Conservation (phyloP, 2,329 filamentous ascomycete genomes). For the Magnaporthales sp. region DNA sequence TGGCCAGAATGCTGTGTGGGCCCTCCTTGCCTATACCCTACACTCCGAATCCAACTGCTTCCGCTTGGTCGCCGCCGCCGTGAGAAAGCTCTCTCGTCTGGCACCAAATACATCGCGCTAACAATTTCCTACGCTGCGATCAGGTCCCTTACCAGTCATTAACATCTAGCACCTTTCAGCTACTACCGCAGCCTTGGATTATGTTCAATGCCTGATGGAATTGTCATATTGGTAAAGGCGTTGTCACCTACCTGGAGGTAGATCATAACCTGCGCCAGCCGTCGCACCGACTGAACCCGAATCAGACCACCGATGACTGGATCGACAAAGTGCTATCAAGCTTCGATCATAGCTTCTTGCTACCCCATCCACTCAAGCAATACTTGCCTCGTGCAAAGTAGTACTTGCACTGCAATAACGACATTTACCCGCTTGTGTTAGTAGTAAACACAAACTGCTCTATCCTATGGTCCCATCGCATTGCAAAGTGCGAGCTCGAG, state of each 20-base stretch:
- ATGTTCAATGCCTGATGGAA: background rate
- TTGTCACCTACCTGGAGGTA: background rate
- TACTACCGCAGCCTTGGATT: background rate
- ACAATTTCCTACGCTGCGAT: background rate
- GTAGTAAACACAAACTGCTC: background rate
- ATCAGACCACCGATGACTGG: background rate
- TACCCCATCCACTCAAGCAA: background rate
- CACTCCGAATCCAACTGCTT: background rate
- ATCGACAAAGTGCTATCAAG: background rate
- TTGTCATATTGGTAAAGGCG: background rate
- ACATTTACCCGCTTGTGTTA: background rate
- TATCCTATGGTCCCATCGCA: background rate
- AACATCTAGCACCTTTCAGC: background rate
- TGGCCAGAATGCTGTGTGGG: background rate
- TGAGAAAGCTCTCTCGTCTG: background rate
- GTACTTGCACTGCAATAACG: background rate
- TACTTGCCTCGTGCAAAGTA: background rate
- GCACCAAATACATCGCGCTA: background rate
- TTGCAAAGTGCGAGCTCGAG: background rate
- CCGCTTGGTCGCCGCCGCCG: background rate
- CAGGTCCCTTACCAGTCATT: background rate
- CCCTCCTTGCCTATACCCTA: background rate
- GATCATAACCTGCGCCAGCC: background rate
- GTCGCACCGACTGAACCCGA: background rate
- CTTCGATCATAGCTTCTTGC: background rate